Percentiles rank a stretch among this genome's conserved stretches.
phyloP scores from a whole-genome alignment of 1,139 yeast species.

The Scheffersomyces lignicola region DNA sequence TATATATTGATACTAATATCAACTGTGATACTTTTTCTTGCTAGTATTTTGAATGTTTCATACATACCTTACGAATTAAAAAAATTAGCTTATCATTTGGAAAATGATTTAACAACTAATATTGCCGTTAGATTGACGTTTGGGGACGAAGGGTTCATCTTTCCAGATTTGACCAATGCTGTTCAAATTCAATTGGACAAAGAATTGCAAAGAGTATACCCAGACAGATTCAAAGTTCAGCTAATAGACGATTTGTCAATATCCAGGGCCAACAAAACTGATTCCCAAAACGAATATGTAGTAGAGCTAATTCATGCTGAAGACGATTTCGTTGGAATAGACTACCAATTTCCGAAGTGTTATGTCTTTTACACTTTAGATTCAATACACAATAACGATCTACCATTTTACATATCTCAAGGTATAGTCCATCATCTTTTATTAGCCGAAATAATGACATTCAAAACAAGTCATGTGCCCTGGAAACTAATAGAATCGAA shows the following conservation, averaged over 20 bases:
- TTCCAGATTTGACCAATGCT: conserved; percentile 51
- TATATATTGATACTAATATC: background rate
- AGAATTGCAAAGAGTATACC: conserved; percentile 15
- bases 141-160: conserved; percentile 38
- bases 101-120: conserved; percentile 11
- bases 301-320: conserved; percentile 28
- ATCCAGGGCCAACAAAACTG: conserved; percentile 1
- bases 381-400: conserved; percentile 39
- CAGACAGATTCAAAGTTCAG: conserved; percentile 14
- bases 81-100: background rate
- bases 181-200: conserved; percentile 39
- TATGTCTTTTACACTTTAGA: conserved; percentile 29
- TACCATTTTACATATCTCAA: conserved; percentile 42
- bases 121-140: conserved; percentile 32
- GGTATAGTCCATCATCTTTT: conserved; percentile 27
- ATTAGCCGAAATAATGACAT: conserved; percentile 1
- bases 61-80: background rate
- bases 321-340: conserved; percentile 37
- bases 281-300: conserved; percentile 18
- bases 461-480: no score
- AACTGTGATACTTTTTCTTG: conserved; percentile 1
- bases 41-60: background rate
- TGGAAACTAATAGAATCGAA: no score
- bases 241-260: conserved; percentile 19
- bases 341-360: conserved; percentile 41